Conservation (phyloP, 106 monocot genomes). For the Narthecium ossifragum region DNA sequence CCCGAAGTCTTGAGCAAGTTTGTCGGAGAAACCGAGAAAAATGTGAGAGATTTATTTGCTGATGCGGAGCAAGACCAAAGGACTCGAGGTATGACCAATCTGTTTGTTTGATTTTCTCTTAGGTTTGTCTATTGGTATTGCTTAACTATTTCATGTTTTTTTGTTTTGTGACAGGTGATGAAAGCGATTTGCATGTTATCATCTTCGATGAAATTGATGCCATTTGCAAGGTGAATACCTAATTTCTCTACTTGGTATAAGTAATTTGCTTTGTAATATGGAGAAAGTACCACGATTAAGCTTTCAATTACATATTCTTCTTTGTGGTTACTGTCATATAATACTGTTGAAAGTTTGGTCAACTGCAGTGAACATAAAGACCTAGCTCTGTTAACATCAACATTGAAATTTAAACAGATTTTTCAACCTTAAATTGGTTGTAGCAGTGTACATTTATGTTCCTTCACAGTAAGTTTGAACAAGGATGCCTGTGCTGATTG, state of each 20-base stretch:
- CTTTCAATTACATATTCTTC: no score
- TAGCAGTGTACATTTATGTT: no score
- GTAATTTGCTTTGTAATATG: no score
- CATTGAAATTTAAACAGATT: no score
- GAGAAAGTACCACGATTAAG: no score
- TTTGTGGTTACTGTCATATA: no score
- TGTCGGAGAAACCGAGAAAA: conserved; percentile 99
- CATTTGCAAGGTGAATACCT: conserved; percentile 82
- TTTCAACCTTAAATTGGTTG: no score
- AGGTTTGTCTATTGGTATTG: neutral
- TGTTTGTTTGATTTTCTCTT: conserved; percentile 1
- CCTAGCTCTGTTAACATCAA: no score
- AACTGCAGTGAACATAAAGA: no score
- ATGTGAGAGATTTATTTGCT: conserved; percentile 98
- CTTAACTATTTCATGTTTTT: neutral
- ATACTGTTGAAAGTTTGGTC: no score
- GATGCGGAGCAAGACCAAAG: conserved; percentile 97
- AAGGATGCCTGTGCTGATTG: no score
- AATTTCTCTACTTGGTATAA: neutral
- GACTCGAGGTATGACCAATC: conserved; percentile 70
- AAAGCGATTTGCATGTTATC: conserved; percentile 97
- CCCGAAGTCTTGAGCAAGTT: conserved; percentile 98
- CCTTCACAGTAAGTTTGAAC: no score
- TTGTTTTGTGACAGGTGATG: conserved; percentile 62
- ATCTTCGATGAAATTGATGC: conserved; percentile 99